Evolutionary conservation across 2,329 filamentous ascomycete genomes (phyloP).

Genomic region (Rutstroemia sp.): DNA sequence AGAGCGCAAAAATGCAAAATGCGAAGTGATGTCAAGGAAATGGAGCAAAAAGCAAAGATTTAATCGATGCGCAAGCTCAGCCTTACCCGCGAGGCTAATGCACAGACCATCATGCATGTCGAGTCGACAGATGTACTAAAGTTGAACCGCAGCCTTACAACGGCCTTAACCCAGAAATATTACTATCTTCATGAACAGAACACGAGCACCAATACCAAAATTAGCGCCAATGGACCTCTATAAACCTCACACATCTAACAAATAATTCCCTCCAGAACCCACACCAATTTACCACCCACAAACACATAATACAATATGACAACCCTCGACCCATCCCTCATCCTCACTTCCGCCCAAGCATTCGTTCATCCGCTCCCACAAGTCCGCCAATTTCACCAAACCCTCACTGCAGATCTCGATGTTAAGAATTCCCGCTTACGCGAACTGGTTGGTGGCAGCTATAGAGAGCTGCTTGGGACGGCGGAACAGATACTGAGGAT

Average conservation of each 20-base stretch:
- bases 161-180: too few species aligned
- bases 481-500: conserved; percentile 92
- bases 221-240: background rate
- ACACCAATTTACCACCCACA: too few species aligned
- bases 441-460: conserved; percentile 59
- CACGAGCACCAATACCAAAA: background rate
- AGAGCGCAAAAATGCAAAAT: too few species aligned
- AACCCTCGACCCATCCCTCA: conserved; percentile 46
- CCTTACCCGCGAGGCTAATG: background rate
- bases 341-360: conserved; percentile 32
- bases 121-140: too few species aligned
- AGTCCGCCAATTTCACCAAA: conserved; percentile 55
- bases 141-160: too few species aligned
- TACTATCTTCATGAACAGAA: too few species aligned
- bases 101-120: background rate
- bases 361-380: conserved; percentile 51
- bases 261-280: background rate
- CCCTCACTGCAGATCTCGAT: conserved; percentile 51
- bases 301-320: conserved; percentile 12
- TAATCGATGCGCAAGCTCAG: background rate
- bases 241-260: background rate
- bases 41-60: background rate
- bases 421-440: conserved; percentile 56
- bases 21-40: background rate
- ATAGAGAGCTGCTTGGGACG: conserved; percentile 84